These are phyloP conservation scores for Dictyostelium intermedium DNA, from an alignment of 78 protist genomes.

Conservation along the genomic window DNA sequence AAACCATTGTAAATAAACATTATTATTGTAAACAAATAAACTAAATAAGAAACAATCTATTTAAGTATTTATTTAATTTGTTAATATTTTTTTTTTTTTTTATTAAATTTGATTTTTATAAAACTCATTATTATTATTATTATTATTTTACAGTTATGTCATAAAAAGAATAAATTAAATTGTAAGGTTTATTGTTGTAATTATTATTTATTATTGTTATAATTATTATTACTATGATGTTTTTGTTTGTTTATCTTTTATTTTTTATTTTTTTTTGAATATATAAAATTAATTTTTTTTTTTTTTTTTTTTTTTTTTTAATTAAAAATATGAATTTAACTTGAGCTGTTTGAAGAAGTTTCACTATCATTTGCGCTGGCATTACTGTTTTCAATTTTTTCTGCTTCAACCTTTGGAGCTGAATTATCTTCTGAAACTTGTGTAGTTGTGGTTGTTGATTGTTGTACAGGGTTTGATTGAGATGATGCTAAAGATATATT, in stretches of 20 bases:
- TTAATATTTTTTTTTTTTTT: no score
- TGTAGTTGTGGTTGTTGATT: neutral
- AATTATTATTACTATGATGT: no score
- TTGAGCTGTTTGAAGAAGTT: neutral
- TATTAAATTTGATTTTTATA: no score
- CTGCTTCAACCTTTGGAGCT: neutral
- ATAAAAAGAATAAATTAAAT: neutral
- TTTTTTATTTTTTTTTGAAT: neutral
- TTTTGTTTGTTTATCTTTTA: no score
- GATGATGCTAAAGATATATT: slow-evolving; percentile 6
- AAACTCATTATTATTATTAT: no score
- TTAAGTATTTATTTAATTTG: no score
- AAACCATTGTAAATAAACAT: no score
- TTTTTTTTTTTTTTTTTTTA: neutral
- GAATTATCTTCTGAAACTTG: neutral
- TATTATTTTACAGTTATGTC: neutral
- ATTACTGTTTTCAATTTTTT: slow-evolving; percentile 15
- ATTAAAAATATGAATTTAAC: neutral
- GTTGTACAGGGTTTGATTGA: neutral
- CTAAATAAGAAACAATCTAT: neutral
- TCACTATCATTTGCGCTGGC: slow-evolving; percentile 16
- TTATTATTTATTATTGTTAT: no score
- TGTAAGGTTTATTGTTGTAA: neutral
- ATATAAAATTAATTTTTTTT: no score
- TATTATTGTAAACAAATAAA: no score